Evolutionary conservation across 345 rosid species (phyloP), one percentile per base, ranked within the genome.

Genomic region (Acer campestre): DNA sequence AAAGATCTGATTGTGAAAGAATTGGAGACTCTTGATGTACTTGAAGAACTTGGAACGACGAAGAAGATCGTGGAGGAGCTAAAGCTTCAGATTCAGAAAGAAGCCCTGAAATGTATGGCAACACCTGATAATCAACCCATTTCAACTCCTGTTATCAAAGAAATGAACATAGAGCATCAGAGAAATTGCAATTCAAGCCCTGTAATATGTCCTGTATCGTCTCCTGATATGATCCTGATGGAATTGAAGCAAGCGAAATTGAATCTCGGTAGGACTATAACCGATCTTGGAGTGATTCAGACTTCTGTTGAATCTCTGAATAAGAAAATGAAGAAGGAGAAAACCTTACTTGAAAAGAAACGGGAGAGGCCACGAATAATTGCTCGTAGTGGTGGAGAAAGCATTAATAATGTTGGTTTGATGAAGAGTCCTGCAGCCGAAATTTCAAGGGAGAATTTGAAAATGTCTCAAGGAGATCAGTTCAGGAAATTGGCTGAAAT

Each of bases 1-100:
- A 93, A 95, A 79, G 91, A 95, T 88, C 84, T 95, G 70, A 95
- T 91, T 16, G 94, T 95, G 83, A 95, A 95, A 85, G 99, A 95
- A 83, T 59, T 95, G 23, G 97, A 93, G 73, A 92, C 97, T 6
- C 94, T 95, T 1, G 99, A 95, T 85, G 97, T 95, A 48, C 85
- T 95, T 1, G 98, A 95, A 86, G 99, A 91, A 77, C 91, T 95
- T 2, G 98, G 94, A 66, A 81, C 96, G 0, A 93, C 99, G 0
- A 95, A 95, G 75, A 87, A 88, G 77, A 89, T 92, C 18, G 99
- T 95, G 0, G 97, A 95, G 79, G 97, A 95, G 58, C 75, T 95
- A 46, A 95, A 95, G 89, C 84, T 90, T 67, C 96, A 93, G 83
- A 92, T 93, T 22, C 92, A 92, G 63, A 87, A 89, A 83, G 98